Evolutionary conservation across 1,284 basidiomycete species (phyloP).

Genomic region (Heterobasidion irregulare): DNA sequence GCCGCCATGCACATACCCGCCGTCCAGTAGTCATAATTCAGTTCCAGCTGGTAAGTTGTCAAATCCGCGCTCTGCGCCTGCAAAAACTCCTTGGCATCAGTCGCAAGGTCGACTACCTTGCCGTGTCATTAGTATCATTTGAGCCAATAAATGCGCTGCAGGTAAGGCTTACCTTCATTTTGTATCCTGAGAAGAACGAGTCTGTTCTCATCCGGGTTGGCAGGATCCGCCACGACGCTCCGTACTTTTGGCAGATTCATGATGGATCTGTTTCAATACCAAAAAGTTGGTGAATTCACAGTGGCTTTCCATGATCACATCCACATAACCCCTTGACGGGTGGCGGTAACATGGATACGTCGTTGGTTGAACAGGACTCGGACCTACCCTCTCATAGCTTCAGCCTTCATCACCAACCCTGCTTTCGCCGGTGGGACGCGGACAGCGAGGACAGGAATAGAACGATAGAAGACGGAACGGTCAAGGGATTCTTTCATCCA

Average conservation of each 20-base stretch:
- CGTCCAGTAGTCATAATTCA: conserved; percentile 84
- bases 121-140: conserved; percentile 11
- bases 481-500: conserved; percentile 43
- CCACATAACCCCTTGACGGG: too few relatives aligned
- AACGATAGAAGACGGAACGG: conserved; percentile 53
- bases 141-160: background rate
- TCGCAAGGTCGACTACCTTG: conserved; percentile 62
- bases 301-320: too few relatives aligned
- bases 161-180: conserved; percentile 42
- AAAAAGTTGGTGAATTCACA: background rate
- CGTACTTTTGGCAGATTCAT: conserved; percentile 63
- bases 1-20: conserved; percentile 41
- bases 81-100: conserved; percentile 47
- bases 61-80: conserved; percentile 43
- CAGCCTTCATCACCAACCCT: conserved; percentile 45
- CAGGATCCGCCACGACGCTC: conserved; percentile 46
- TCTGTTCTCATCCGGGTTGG: conserved; percentile 40
- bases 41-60: conserved; percentile 48
- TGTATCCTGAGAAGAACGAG: conserved; percentile 56
- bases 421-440: conserved; percentile 53
- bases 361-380: background rate
- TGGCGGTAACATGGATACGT: too few relatives aligned
- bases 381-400: conserved; percentile 49
- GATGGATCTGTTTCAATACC: conserved; percentile 28
- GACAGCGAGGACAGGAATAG: conserved; percentile 58